These are phyloP conservation scores for Tetrahymena borealis DNA, from an alignment of 73 alveolate species.

Conservation along the genomic window DNA sequence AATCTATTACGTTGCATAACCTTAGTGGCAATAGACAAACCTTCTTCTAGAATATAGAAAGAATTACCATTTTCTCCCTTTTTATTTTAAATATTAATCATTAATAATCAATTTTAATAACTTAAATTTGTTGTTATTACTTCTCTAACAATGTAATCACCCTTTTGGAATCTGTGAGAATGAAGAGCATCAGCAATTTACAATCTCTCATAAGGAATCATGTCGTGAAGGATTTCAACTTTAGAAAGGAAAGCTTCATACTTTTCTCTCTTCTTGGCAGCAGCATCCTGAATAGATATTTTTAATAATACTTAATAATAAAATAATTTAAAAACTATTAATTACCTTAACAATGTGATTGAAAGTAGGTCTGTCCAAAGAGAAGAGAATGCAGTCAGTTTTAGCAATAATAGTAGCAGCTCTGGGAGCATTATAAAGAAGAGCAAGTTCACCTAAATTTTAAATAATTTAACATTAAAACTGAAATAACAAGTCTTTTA, in stretches of 20 bases:
- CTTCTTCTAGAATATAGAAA: constrained; percentile 70
- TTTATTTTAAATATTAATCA: constrained; percentile 36
- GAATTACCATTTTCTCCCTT: constrained; percentile 65
- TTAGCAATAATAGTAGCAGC: constrained; percentile 82
- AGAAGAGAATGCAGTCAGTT: constrained; percentile 62
- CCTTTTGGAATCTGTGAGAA: constrained; percentile 11
- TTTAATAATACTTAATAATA: neutral
- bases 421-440: constrained; percentile 88
- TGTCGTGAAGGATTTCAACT: constrained; percentile 61
- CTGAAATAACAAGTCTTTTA: too few species aligned
- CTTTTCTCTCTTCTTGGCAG: constrained; percentile 76
- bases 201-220: constrained; percentile 80
- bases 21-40: constrained; percentile 52
- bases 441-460: constrained; percentile 75
- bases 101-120: neutral
- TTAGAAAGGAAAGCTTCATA: constrained; percentile 65
- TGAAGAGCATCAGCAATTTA: constrained; percentile 78
- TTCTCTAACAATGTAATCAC: constrained; percentile 27
- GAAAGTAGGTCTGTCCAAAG: constrained; percentile 87
- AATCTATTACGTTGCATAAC: constrained; percentile 50
- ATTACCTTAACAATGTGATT: constrained; percentile 71
- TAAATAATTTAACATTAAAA: constrained; percentile 43
- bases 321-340: neutral
- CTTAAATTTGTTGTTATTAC: neutral
- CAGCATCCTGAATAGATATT: constrained; percentile 50